Evolutionary conservation across 495 filamentous ascomycete genomes (phyloP), one percentile per base, ranked within the genome.

Genomic region (Trichoderma virens): DNA sequence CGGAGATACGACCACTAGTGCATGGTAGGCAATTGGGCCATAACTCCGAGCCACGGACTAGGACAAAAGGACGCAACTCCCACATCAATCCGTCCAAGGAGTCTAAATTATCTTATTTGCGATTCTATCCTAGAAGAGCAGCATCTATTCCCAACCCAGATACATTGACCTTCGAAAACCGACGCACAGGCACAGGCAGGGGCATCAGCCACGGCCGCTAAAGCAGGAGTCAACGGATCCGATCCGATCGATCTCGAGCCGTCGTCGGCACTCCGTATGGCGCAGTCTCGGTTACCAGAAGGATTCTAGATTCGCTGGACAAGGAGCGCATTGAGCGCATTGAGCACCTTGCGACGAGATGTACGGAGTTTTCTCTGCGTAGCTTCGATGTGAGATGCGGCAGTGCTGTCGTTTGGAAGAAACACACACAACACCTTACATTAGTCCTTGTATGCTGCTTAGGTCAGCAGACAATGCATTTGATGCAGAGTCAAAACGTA

Each of bases 51-150:
- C 23, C 51, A 56, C 14, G 23, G 51, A 11, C 51, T 56, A 56
- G 28, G 51, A 56, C 51, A 56, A 56, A 56, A 56, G 23, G 51
- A 56, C 51, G 51, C 51, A 56, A 56, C 51, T 56, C 51, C 51
- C 51, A 56, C 51, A 28, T 56, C 51, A 56, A 56, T 56, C 27
- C 51, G 51, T 56, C 27, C 51, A 56, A 56, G 51, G 23, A 28
- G 51, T 56, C 23, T 8, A 27, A 13, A 5, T 30, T 13, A 14
- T 56, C 51, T 27, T 27, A 56, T 13, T 56, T 56, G 20, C 51
- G 51, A 30, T 27, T 56, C 51, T 56, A 56, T 56, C 51, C 51
- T 56, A 56, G 51, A 56, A 56, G 23, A 56, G 51, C 51, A 56
- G 51, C 51, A 56, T 56, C 51, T 56, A 30, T 56, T 13, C 51